phyloP scores from a whole-genome alignment of 441 rosid species.

The Pelargonium myrrhifolium region DNA sequence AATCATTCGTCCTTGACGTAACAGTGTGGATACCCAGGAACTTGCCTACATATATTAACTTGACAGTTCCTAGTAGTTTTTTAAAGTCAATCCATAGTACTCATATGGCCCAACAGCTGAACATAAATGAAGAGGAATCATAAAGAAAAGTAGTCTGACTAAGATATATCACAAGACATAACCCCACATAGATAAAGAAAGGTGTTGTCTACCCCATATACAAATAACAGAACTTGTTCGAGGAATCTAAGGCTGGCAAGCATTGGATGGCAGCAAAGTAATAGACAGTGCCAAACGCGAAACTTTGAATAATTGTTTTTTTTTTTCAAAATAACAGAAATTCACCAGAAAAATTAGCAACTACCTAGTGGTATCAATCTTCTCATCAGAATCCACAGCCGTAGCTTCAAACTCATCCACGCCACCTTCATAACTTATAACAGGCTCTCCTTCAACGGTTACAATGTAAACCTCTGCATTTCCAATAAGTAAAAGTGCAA shows the following conservation, averaged over 20 bases:
- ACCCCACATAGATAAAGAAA: conserved; percentile 5
- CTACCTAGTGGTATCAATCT: conserved; percentile 71
- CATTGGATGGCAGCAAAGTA: background rate
- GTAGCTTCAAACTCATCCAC: conserved; percentile 84
- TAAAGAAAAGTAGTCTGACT: background rate
- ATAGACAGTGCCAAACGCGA: background rate
- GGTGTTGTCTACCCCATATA: background rate
- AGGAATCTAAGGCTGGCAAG: conserved; percentile 11
- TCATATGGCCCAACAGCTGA: background rate
- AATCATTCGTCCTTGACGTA: background rate
- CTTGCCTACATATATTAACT: background rate
- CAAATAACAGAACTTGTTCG: background rate
- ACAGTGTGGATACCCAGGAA: background rate
- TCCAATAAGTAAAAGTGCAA: conserved; percentile 31
- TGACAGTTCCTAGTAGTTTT: background rate
- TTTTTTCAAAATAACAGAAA: background rate
- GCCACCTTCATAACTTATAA: conserved; percentile 79
- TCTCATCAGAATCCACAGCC: conserved; percentile 71
- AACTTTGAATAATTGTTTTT: background rate
- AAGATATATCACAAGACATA: background rate
- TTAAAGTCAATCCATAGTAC: background rate
- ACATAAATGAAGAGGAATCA: background rate
- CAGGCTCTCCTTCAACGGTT: conserved; percentile 86
- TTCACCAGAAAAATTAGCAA: background rate
- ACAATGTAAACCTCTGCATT: conserved; percentile 77